Conservation (phyloP, 345 rosid species). For the Adansonia digitata region DNA sequence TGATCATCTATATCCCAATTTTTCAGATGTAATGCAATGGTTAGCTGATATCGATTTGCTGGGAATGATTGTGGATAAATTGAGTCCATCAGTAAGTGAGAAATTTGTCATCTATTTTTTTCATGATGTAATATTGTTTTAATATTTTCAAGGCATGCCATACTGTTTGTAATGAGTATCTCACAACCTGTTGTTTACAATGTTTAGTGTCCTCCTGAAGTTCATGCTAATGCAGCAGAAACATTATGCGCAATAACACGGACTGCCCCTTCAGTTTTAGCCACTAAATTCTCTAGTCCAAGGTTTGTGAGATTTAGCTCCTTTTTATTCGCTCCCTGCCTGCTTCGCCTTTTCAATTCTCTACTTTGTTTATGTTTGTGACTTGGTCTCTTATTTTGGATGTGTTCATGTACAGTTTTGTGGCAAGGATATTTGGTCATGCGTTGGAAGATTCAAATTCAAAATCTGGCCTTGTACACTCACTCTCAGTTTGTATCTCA, state of each 20-base stretch:
- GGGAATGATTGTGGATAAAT: constrained; percentile 94
- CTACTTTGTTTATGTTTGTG: background rate
- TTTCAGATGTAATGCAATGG: constrained; percentile 99
- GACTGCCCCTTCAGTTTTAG: constrained; percentile 85
- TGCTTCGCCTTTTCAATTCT: background rate
- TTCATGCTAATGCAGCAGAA: constrained; percentile 95
- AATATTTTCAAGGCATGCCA: background rate
- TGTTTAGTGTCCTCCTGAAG: constrained; percentile 75
- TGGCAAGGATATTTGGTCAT: constrained; percentile 84
- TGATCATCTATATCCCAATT: constrained; percentile 91
- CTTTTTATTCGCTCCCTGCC: background rate
- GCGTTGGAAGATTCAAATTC: constrained; percentile 92
- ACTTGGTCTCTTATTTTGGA: constrained; percentile 12
- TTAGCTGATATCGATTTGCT: constrained; percentile 82
- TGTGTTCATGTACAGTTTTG: constrained; percentile 50
- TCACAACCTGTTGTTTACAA: constrained; percentile 20
- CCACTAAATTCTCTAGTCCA: constrained; percentile 81
- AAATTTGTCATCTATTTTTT: background rate
- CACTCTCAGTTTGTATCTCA: constrained; percentile 95
- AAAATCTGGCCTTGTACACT: constrained; percentile 84
- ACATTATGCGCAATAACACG: constrained; percentile 89
- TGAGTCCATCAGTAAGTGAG: constrained; percentile 80
- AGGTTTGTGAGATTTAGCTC: constrained; percentile 44
- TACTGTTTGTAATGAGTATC: constrained; percentile 7
- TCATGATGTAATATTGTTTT: background rate